Base-by-base conservation (phyloP, 2,329 filamentous ascomycete species). In the Pseudogymnoascus sp. region DNA sequence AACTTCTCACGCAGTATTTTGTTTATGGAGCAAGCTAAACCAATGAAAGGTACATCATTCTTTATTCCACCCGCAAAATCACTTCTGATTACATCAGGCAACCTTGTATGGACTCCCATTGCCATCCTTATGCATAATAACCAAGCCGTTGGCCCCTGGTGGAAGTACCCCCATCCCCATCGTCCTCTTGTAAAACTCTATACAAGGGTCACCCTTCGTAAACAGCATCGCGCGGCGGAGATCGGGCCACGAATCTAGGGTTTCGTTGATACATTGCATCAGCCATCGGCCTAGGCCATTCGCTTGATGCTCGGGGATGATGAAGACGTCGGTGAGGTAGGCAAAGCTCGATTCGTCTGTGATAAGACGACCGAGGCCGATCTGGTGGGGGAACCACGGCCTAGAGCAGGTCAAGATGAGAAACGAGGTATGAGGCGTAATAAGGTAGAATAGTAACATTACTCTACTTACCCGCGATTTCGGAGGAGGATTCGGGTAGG, bases 331-430 rank as follows among this genome's bases (percentile, higher is more conserved):
- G 19, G 87, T 87, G 37, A 88, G 74, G 68, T 89, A 91, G 46
- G 82, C 84, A 67, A 90, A 85, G 0, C 87, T 89, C 50, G 84
- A 79, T 69, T 82, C 82, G 73, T 91, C 89, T 4, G 88, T 91
- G 60, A 90, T 76, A 22, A 88, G 74, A 22, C 88, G 80, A 1
- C 80, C 81, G 63, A 87, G 78, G 1, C 85, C 85, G 56, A 88
- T 76, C 67, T 78, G 73, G 72, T 71, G 14, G 65, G 66, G 8
- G 63, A 33, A 26, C 16, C 19, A 16, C 64, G 53, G 19, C 53
- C 61, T 61, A 22, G 37, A 38, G 28, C 0, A 7, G n/a, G 50
- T 33, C n/a, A 12, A 19, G 2, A 43, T 31, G 26, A 59, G 41
- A 37, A 14, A 14, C 26, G 43, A 65, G 62, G 60, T 33, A 26